Evolutionary conservation across 257 asterid species (phyloP).

Genomic region (Solanum pinnatisectum): DNA sequence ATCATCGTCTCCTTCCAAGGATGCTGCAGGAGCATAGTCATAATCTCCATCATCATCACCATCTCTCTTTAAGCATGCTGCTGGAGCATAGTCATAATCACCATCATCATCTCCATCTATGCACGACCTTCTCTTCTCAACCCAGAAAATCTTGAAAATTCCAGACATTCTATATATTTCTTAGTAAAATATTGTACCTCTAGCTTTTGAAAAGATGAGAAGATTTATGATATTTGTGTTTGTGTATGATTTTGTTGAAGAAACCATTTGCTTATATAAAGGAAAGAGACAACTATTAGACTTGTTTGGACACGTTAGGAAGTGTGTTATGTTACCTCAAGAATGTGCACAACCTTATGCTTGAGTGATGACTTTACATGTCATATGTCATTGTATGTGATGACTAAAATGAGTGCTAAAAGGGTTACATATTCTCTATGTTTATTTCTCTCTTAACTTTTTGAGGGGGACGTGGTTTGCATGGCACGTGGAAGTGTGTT

Average conservation of each 20-base stretch:
- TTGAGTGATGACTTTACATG: not conserved
- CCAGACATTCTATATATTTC: not conserved
- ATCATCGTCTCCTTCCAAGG: not conserved
- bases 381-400: not conserved
- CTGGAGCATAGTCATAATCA: not conserved
- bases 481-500: not conserved
- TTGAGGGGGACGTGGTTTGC: not conserved
- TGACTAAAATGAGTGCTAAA: not conserved
- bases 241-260: not conserved
- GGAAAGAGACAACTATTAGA: not conserved
- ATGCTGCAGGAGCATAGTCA: conserved; percentile 1
- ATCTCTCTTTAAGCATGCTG: not conserved
- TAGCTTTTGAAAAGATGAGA: not conserved
- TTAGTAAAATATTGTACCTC: not conserved
- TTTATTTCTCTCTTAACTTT: too few species aligned
- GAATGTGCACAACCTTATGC: not conserved
- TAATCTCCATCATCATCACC: not conserved
- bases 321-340: not conserved
- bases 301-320: not conserved
- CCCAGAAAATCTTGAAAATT: not conserved
- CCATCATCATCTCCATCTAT: not conserved
- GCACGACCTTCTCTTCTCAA: not conserved
- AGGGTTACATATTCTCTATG: not conserved
- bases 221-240: not conserved
- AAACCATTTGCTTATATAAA: not conserved